Percentiles rank a stretch among this genome's conserved stretches.
Conservation (phyloP, 2,329 filamentous ascomycete genomes). For the Aaosphaeria arxii region DNA sequence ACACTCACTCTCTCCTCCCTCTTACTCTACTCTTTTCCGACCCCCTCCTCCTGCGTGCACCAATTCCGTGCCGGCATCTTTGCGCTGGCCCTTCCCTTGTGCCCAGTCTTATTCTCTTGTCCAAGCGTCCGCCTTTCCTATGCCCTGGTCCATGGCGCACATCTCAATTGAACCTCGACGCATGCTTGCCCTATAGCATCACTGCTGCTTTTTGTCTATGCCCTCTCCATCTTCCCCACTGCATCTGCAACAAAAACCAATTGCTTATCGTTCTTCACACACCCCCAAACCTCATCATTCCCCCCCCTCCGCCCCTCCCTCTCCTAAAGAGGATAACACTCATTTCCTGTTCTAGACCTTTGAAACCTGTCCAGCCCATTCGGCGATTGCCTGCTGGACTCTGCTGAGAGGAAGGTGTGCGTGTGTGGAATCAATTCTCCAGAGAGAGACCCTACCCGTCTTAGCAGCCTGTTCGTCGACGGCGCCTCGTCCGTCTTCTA, state of each 20-base stretch:
- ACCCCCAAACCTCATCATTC: neutral
- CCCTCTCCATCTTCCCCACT: slow-evolving; percentile 12
- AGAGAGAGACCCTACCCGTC: neutral
- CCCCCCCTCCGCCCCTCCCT: slow-evolving; percentile 15
- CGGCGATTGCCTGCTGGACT: slow-evolving; percentile 13
- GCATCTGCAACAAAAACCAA: slow-evolving; percentile 22
- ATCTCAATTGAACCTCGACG: slow-evolving; percentile 21
- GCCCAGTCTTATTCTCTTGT: slow-evolving; percentile 19
- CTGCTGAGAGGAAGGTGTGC: slow-evolving; percentile 5
- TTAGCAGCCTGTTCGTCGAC: slow-evolving; percentile 3
- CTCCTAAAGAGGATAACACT: slow-evolving; percentile 15
- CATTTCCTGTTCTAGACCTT: slow-evolving; percentile 22
- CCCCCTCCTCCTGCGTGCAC: slow-evolving; percentile 8
- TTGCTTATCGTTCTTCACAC: slow-evolving; percentile 23
- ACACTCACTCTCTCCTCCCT: neutral
- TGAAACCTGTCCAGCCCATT: slow-evolving; percentile 14
- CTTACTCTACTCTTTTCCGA: slow-evolving; percentile 12
- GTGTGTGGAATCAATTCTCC: slow-evolving; percentile 19
- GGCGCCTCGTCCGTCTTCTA: slow-evolving; percentile 21
- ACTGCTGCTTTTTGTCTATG: slow-evolving; percentile 18
- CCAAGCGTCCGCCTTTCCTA: slow-evolving; percentile 28
- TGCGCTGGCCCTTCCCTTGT: slow-evolving; percentile 4
- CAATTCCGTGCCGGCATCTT: neutral
- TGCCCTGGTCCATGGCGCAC: slow-evolving; percentile 19
- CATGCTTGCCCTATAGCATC: slow-evolving; percentile 27